Percentiles rank a stretch among this genome's conserved stretches.
phyloP scores from a whole-genome alignment of 2,329 filamentous ascomycete genomes.

The Penicillium hesseltinei region DNA sequence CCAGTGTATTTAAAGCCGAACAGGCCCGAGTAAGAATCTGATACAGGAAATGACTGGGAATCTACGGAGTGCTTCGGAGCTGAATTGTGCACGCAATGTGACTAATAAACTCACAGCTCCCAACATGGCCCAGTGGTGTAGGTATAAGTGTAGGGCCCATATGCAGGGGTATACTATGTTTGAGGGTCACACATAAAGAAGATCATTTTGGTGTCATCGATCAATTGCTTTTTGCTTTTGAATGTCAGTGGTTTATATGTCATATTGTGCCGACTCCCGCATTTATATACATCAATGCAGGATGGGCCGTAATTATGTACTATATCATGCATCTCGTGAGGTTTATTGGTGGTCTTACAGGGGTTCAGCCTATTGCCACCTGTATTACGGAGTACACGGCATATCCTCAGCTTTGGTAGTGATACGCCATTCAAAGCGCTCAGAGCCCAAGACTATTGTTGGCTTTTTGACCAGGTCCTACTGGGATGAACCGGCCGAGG shows the following conservation, averaged over 20 bases:
- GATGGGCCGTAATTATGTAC: neutral
- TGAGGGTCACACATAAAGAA: too few species aligned
- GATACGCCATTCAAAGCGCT: neutral
- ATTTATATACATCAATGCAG: neutral
- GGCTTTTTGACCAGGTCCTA: neutral
- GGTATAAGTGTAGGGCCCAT: neutral
- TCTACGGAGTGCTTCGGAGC: neutral
- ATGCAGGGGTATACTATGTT: neutral
- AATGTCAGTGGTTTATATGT: neutral
- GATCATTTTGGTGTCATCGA: neutral
- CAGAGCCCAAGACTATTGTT: neutral
- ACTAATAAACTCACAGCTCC: neutral
- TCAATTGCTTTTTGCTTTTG: neutral
- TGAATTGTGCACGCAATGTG: too few species aligned
- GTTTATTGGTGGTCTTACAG: neutral
- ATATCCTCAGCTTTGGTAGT: neutral
- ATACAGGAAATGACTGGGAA: neutral
- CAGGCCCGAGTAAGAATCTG: neutral
- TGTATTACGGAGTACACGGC: neutral
- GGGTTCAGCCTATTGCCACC: neutral
- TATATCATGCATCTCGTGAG: neutral
- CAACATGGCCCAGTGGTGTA: neutral
- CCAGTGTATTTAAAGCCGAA: neutral
- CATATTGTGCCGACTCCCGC: neutral
- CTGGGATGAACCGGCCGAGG: constrained; percentile 1